Conservation (phyloP, 768 basidiomycete species). For the Boletus rufocinnamomeus region DNA sequence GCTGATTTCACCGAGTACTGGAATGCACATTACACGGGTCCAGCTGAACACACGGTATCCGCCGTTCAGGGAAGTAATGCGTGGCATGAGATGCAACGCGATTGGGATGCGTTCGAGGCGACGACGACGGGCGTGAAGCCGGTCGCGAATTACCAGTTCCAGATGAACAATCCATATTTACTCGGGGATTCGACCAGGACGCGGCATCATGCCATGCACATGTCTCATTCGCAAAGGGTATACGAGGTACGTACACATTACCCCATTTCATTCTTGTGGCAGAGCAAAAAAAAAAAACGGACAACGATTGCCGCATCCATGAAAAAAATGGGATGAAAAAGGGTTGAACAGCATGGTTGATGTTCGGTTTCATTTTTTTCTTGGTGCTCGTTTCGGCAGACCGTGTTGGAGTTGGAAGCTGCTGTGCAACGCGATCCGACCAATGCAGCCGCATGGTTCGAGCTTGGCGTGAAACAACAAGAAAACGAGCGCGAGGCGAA, state of each 20-base stretch:
- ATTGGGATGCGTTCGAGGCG: slow-evolving; percentile 85
- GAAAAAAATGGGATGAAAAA: neutral
- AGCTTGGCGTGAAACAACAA: slow-evolving; percentile 95
- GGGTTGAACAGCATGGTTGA: slow-evolving; percentile 18
- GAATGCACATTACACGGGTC: slow-evolving; percentile 43
- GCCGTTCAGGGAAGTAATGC: slow-evolving; percentile 29
- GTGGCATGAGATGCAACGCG: slow-evolving; percentile 71
- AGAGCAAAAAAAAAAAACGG: slow-evolving; percentile 8
- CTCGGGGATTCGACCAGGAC: slow-evolving; percentile 56
- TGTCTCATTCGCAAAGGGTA: slow-evolving; percentile 28
- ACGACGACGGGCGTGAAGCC: slow-evolving; percentile 63
- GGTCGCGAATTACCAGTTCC: slow-evolving; percentile 67
- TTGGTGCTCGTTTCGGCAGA: slow-evolving; percentile 51
- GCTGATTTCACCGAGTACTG: slow-evolving; percentile 65
- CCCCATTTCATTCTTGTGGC: slow-evolving; percentile 14
- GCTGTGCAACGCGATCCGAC: slow-evolving; percentile 75
- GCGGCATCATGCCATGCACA: slow-evolving; percentile 46
- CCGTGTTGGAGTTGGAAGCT: slow-evolving; percentile 87
- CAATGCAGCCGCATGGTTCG: slow-evolving; percentile 80
- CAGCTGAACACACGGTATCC: slow-evolving; percentile 11
- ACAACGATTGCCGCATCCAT: slow-evolving; percentile 5
- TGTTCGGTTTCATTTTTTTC: slow-evolving; percentile 7
- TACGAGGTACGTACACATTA: slow-evolving; percentile 42
- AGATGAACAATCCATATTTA: slow-evolving; percentile 76
- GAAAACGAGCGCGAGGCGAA: slow-evolving; percentile 95